Evolutionary conservation across 202 grass and related monocot species (phyloP), one percentile per base, ranked within the genome.

Genomic region (Hordeum pubiflorum): DNA sequence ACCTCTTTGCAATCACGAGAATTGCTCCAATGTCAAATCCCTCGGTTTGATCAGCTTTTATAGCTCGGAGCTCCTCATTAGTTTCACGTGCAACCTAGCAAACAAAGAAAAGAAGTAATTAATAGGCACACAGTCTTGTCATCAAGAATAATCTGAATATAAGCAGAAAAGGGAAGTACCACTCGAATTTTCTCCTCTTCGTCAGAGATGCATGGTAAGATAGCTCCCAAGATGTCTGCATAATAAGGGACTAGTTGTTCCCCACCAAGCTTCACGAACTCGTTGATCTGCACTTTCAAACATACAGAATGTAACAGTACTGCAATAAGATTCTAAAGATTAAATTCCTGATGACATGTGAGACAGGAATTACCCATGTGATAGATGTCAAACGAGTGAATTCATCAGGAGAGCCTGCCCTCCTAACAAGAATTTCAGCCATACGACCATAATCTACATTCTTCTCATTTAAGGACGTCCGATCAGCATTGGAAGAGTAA

Each of bases 391-490:
- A 91, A 9, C 97, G 89, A 87, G 92, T 96, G 75, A 99, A 99
- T 82, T 96, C 97, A 87, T 99, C 92, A 82, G 82, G 8, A 64
- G 92, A 99, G 24, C 93, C 89, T 55, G 92, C 92, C 83, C 97
- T 86, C 60, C 90, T 86, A 80, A 99, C 97, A 75, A 99, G 90
- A 86, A 99, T 99, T 90, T 99, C 97, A 85, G 97, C 92, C 97
- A 99, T 99, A 80, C 97, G 92, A 79, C 97, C 97, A 80, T 96
- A 99, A 81, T 99, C 97, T 88, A 99, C 97, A 86, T 93, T 99
- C 94, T 97, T 87, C 72, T 87, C 39, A 59, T 72, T 72, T 85
- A 64, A 86, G 80, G 41, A 70, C 14, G 33, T 31, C 29, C 38
- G 87, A 46, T 87, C 72, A 85, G 88, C 54, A 89, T 69, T 74